Base-by-base conservation (phyloP, 345 rosid genomes). In the Salix viminalis region DNA sequence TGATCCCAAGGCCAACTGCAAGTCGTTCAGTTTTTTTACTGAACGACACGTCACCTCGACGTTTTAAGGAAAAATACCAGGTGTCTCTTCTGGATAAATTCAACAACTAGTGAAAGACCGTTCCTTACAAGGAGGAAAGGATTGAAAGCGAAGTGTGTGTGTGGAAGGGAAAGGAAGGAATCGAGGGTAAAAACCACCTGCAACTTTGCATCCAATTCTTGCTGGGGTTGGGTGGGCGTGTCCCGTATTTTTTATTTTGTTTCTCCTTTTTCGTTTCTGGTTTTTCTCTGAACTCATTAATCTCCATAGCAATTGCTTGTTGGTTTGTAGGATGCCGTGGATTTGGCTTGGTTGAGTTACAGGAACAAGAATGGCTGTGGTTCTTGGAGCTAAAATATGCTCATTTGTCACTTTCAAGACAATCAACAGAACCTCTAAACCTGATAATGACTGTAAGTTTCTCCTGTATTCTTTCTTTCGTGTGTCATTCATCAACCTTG, bases 291-390 rank as follows among this genome's bases (percentile, higher is more conserved):
- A 34, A 28, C 39, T 30, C 68, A 12, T 42, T 42, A 30, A 64
- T 65, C 24, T 14, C 34, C 68, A 30, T 58, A 1, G 12, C 3
- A n/a, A n/a, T 8, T n/a, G 62, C 62, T 58, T 58, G 28, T 2
- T 58, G 62, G 42, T 28, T 64, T 2, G 66, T n/a, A 52, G 46
- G 70, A 50, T 48, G 71, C 69, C 11, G 60, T 24, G 14, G 62
- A n/a, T 41, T 78, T 56, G 67, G 26, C 34, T 23, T 61, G 46
- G 32, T 69, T 8, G 66, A 60, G 71, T 36, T 44, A 3, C 28
- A 66, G 71, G 56, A 34, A 41, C 15, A 52, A 46, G 72, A 54
- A 87, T 87, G 90, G 84, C 76, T 71, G 69, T 73, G 68, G 23
- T 80, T 77, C 68, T 76, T 75, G 79, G 82, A 44, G 67, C 86